phyloP scores from a whole-genome alignment of 1,284 basidiomycete species.

The Salmacisia buchloeana region DNA sequence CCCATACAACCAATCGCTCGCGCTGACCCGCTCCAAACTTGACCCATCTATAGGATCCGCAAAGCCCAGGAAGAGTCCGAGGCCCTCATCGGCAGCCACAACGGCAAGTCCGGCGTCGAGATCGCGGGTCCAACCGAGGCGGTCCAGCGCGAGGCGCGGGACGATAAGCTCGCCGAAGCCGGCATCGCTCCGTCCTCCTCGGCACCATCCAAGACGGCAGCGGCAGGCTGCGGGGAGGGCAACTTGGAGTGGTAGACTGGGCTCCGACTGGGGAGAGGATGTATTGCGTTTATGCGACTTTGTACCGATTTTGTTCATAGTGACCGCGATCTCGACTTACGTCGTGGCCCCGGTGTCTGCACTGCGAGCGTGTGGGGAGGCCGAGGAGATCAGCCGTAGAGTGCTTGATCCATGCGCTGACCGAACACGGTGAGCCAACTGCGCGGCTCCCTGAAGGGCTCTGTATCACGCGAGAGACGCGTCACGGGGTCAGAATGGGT shows the following conservation, averaged over 20 bases:
- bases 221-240: not conserved
- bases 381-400: not conserved
- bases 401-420: not conserved
- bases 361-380: not conserved
- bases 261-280: not conserved
- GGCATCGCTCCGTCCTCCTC: too few relatives aligned
- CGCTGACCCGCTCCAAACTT: not conserved
- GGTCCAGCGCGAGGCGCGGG: conserved; percentile 5
- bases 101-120: conserved; percentile 13
- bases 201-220: not conserved
- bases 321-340: not conserved
- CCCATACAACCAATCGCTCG: conserved; percentile 8
- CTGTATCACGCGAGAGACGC: not conserved
- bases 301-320: not conserved
- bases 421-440: conserved; percentile 7
- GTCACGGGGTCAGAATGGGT: not conserved
- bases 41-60: conserved; percentile 14
- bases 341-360: not conserved
- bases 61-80: conserved; percentile 39
- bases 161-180: conserved; percentile 1
- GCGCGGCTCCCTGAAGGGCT: not conserved
- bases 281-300: not conserved
- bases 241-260: not conserved
- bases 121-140: conserved; percentile 14
- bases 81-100: conserved; percentile 16